Base-by-base conservation (phyloP, 441 rosid species). In the Manihot esculenta region DNA sequence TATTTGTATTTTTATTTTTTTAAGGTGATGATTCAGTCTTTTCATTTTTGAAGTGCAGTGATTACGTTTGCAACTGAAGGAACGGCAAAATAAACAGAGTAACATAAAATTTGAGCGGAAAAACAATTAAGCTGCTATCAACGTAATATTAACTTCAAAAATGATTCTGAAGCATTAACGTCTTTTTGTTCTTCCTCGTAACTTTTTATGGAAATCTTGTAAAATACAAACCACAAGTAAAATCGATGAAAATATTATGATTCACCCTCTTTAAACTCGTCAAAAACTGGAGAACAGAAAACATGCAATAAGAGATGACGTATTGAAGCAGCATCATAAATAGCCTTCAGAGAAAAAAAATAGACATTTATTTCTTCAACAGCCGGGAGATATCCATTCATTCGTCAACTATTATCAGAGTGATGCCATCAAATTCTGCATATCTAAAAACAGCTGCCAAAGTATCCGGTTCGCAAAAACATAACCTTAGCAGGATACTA, bases 371-470 rank as follows among this genome's bases (percentile, higher is more conserved):
- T 41, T 60, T 48, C 38, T 49, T 50, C 72, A 60, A 41, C 67
- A 48, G 33, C 57, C 69, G 69, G 60, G 68, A 38, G 59, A 26
- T 26, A 55, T 51, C 64, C 42, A 48, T 12, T 66, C 54, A 44
- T 41, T 48, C 20, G 23, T 44, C 68, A 66, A 68, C 26, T 41
- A 33, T 17, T 71, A 68, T 45, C n/a, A 24, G 45, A 72, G 27
- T 26, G 50, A 53, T 30, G 65, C 74, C 54, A 48, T 55, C 6
- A 53, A 62, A 44, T 65, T 66, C 54, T 66, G 67, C 78, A 60
- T 12, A 33, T 60, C 61, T 56, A 56, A 58, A 30, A 64, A 60
- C 68, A 56, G 70, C 49, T n/a, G n/a, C n/a, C n/a, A n/a, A n/a
- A n/a, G n/a, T n/a, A n/a, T 33, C 20, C 20, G 63, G 48, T 2